Evolutionary conservation across 2,329 filamentous ascomycete species (phyloP), one percentile per base, ranked within the genome.

Genomic region (Cercospora citrullina): DNA sequence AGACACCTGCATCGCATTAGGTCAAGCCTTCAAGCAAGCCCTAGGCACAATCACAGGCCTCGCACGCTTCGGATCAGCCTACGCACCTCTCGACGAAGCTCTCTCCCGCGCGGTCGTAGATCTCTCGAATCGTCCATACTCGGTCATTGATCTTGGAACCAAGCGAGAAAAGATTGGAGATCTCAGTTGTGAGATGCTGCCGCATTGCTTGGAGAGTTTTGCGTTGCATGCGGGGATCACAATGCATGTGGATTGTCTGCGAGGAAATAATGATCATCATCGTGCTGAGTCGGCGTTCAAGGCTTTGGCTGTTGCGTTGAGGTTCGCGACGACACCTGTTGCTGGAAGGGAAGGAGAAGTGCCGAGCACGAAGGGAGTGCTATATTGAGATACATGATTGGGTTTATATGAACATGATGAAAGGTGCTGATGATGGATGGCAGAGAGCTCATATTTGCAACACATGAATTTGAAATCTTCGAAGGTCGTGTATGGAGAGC

Each of bases 241-340:
- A n/a, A 83, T 98, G 77, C 95, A 99, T 83, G 92, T 99, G 68
- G 93, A 97, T 82, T 96, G 92, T 81, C 81, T 97, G 66, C 87
- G 93, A 71, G 95, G 95, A 63, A 87, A 91, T 70, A 99, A 98
- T 81, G 95, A 98, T 81, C 95, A 98, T 81, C 95, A 98, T 83
- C 86, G 94, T 67, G 94, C 95, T 9, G 95, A 98, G 87, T 95
- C 91, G 79, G 95, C 94, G 16, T 97, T 99, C 82, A 99, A 99
- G 87, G 95, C 95, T 58, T 81, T 98, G 73, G 95, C 95, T 0
- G 89, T 97, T 55, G 95, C 95, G 7, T 86, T 96, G 65, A 86
- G 90, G 74, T 87, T 87, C 79, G 95, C 95, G 9, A 94, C 90
- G 60, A 86, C 87, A 61, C 86, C 88, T 74, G 88, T 94, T 33